These are phyloP conservation scores for Millerozyma acaciae DNA, from an alignment of 805 yeast species.

Conservation along the genomic window DNA sequence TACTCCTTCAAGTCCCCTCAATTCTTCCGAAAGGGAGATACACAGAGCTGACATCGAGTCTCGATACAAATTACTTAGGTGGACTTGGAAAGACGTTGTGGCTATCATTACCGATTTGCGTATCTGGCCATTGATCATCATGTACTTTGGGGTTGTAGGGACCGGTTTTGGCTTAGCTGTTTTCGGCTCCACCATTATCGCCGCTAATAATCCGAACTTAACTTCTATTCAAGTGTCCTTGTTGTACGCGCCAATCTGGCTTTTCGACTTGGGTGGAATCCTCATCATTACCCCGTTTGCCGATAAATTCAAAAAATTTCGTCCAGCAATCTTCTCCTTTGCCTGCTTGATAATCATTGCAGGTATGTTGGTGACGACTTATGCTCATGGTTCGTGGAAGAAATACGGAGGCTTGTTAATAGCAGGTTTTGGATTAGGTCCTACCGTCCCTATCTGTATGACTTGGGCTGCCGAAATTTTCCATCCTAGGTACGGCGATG, in stretches of 20 bases:
- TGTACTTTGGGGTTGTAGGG: conserved; percentile 93
- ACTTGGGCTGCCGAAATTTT: conserved; percentile 78
- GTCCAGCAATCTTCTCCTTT: conserved; percentile 60
- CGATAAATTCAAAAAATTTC: conserved; percentile 55
- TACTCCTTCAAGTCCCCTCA: conserved; percentile 47
- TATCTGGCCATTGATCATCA: conserved; percentile 75
- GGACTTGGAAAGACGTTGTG: conserved; percentile 60
- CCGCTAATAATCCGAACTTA: conserved; percentile 57
- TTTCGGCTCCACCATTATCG: conserved; percentile 75
- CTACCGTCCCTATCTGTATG: conserved; percentile 87
- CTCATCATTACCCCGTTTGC: conserved; percentile 74
- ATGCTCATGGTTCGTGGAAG: conserved; percentile 69
- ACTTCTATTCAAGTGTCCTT: conserved; percentile 68
- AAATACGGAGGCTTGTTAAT: conserved; percentile 76
- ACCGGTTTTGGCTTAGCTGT: conserved; percentile 86
- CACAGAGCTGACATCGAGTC: conserved; percentile 60
- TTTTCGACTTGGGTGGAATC: conserved; percentile 76
- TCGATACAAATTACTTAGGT: conserved; percentile 44
- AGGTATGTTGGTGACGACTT: conserved; percentile 75
- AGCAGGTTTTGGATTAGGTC: conserved; percentile 85
- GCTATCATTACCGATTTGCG: conserved; percentile 57
- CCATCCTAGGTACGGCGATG: conserved; percentile 68
- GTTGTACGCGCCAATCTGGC: conserved; percentile 86
- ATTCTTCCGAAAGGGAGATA: conserved; percentile 44
- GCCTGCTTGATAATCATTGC: conserved; percentile 65